Conservation (phyloP, 2,329 filamentous ascomycete genomes). For the Sporothrix pseudoabietina region DNA sequence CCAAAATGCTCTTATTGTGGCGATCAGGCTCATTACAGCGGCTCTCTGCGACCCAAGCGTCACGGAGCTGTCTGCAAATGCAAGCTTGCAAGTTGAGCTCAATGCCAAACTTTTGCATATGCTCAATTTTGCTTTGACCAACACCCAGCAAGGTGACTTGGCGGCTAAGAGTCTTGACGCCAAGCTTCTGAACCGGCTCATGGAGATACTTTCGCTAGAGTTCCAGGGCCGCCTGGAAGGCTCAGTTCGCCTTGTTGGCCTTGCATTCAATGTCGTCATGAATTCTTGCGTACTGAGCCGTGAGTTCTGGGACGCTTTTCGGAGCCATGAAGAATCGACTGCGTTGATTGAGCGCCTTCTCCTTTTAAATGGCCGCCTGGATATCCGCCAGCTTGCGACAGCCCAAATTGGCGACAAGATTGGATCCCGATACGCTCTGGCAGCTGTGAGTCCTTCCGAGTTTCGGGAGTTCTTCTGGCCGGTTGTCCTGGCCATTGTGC, state of each 20-base stretch:
- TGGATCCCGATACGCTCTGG: conserved; percentile 32
- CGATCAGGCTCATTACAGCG: conserved; percentile 58
- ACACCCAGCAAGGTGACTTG: conserved; percentile 32
- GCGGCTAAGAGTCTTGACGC: conserved; percentile 36
- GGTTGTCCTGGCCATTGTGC: conserved; percentile 45
- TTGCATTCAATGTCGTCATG: conserved; percentile 46
- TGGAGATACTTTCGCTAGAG: conserved; percentile 39
- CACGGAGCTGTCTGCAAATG: conserved; percentile 48
- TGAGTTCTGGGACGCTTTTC: conserved; percentile 47
- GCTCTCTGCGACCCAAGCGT: conserved; percentile 63
- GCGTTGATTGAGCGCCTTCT: conserved; percentile 44
- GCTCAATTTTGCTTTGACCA: conserved; percentile 56
- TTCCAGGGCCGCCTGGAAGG: conserved; percentile 28
- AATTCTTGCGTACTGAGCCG: conserved; percentile 45
- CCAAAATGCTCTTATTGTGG: conserved; percentile 46
- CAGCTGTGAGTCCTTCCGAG: conserved; percentile 41
- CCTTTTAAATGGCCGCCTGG: conserved; percentile 43
- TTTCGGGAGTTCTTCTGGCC: conserved; percentile 55
- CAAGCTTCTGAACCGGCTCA: conserved; percentile 40
- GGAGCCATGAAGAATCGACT: conserved; percentile 37
- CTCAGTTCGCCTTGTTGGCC: conserved; percentile 32
- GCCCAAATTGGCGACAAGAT: conserved; percentile 42
- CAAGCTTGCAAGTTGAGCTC: conserved; percentile 52
- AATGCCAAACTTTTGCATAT: conserved; percentile 59
- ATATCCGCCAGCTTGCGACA: conserved; percentile 44